phyloP scores from a whole-genome alignment of 1,284 basidiomycete genomes.

The Sutorius eximius region DNA sequence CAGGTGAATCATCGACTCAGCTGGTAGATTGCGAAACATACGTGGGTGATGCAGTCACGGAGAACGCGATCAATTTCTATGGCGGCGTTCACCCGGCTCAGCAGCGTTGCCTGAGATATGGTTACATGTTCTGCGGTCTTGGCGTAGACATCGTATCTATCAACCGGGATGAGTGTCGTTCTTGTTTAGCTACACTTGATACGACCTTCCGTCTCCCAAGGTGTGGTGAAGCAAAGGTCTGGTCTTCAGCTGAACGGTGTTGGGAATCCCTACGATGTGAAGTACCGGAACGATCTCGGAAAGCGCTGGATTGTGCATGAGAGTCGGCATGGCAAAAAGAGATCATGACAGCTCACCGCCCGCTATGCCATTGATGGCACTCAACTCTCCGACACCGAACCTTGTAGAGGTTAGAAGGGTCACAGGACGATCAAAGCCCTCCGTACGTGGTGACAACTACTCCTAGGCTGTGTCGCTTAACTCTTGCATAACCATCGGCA shows the following conservation, averaged over 20 bases:
- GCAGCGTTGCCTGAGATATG: constrained; percentile 64
- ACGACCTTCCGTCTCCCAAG: constrained; percentile 76
- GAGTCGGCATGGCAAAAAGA: not conserved
- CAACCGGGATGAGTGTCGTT: constrained; percentile 1
- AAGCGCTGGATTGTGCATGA: constrained; percentile 49
- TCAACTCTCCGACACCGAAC: constrained; percentile 89
- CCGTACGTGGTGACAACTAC: constrained; percentile 72
- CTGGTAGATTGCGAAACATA: constrained; percentile 28
- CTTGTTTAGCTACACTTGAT: not conserved
- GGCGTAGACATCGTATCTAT: constrained; percentile 74
- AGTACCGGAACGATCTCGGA: constrained; percentile 91
- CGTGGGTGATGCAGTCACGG: constrained; percentile 66
- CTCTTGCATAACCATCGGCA: constrained; percentile 92
- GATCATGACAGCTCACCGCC: constrained; percentile 45
- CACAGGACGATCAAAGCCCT: not conserved
- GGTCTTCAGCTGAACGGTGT: constrained; percentile 67
- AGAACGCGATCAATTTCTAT: constrained; percentile 82
- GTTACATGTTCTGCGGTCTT: constrained; percentile 80
- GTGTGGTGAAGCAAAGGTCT: constrained; percentile 83
- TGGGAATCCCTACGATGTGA: constrained; percentile 89
- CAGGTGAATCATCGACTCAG: not conserved
- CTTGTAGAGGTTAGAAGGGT: constrained; percentile 42
- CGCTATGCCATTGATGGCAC: constrained; percentile 80
- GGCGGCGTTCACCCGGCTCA: constrained; percentile 53
- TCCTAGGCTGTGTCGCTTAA: constrained; percentile 72